phyloP scores from a whole-genome alignment of 1,284 basidiomycete genomes.

The Tylopilus microsporus region DNA sequence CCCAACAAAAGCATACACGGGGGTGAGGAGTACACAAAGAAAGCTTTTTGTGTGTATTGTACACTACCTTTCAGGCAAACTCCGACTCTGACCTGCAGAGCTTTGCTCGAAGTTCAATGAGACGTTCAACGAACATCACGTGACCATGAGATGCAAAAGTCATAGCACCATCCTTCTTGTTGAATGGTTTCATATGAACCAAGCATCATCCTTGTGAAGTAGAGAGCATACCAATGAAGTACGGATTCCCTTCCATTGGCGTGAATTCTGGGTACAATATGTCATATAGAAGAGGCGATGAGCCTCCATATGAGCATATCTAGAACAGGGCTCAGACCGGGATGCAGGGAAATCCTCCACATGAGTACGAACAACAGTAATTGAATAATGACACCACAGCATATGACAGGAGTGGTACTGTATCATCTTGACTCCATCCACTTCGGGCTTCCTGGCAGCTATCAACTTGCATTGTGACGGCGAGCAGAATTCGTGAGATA shows the following conservation, averaged over 20 bases:
- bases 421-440: conserved; percentile 27
- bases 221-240: conserved; percentile 21
- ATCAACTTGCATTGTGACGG: conserved; percentile 27
- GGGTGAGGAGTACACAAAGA: no score
- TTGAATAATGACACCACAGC: conserved; percentile 28
- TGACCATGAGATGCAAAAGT: no score
- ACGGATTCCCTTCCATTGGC: conserved; percentile 20
- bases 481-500: conserved; percentile 28
- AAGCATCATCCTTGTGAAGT: conserved; percentile 25
- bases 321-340: conserved; percentile 19
- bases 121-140: no score
- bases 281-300: conserved; percentile 48
- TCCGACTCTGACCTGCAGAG: no score
- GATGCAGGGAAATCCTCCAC: conserved; percentile 28
- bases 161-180: conserved; percentile 22
- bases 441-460: conserved; percentile 28
- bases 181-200: conserved; percentile 29
- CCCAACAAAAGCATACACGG: no score
- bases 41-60: no score
- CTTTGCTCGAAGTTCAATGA: no score
- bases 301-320: conserved; percentile 39
- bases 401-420: conserved; percentile 26
- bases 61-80: no score
- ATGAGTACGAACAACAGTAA: conserved; percentile 30
- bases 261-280: conserved; percentile 67